These are phyloP conservation scores for Trichoderma gamsii DNA, from an alignment of 495 filamentous ascomycete genomes.

Conservation along the genomic window DNA sequence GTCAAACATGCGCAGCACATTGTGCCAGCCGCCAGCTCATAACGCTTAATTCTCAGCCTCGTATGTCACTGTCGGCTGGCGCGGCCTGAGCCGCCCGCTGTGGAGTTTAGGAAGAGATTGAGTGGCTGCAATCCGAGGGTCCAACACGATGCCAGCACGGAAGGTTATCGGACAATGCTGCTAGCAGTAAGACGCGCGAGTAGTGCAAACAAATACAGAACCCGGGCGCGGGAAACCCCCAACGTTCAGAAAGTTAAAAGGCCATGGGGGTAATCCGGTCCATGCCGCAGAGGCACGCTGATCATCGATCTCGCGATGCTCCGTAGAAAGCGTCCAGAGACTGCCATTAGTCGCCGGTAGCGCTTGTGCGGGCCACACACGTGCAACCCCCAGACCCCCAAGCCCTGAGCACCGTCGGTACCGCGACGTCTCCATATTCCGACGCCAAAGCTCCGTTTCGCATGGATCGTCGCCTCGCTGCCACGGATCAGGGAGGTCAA, in stretches of 20 bases:
- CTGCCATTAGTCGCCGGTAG: not conserved
- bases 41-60: not conserved
- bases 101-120: slow-evolving; percentile 1
- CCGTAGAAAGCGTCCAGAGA: not conserved
- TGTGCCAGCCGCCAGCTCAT: not conserved
- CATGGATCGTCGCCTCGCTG: slow-evolving; percentile 8
- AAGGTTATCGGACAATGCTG: not conserved
- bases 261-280: not conserved
- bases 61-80: slow-evolving; percentile 8
- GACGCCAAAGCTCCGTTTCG: slow-evolving; percentile 2
- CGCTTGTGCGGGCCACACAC: not conserved
- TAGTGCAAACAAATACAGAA: too few relatives aligned
- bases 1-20: not conserved
- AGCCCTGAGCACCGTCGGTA: not conserved
- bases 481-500: slow-evolving; percentile 9
- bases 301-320: slow-evolving; percentile 9
- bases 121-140: not conserved
- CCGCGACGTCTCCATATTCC: not conserved
- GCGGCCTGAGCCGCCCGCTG: slow-evolving; percentile 11
- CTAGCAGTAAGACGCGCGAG: not conserved
- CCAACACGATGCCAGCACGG: not conserved
- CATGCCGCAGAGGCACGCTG: not conserved
- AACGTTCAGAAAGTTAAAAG: not conserved
- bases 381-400: not conserved
- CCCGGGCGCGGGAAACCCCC: not conserved